Evolutionary conservation across 2,329 filamentous ascomycete species (phyloP).

Genomic region (Claviceps purpurea): DNA sequence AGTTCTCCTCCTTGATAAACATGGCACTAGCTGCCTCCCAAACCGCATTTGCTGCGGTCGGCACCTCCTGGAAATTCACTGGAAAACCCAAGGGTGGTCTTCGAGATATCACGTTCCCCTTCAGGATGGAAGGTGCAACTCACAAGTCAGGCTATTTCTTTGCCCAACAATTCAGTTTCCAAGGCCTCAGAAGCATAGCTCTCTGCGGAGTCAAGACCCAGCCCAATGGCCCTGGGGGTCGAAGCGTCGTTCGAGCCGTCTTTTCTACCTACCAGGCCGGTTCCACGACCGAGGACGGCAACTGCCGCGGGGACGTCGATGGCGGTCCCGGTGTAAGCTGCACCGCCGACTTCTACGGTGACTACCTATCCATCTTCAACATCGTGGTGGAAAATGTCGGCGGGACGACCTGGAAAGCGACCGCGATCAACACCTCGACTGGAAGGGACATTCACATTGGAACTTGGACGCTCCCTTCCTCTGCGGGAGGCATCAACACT

Average conservation of each 20-base stretch:
- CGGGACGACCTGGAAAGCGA: background rate
- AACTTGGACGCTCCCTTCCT: background rate
- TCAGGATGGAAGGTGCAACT: slow-evolving; percentile 9
- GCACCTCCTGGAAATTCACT: background rate
- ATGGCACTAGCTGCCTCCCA: background rate
- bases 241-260: background rate
- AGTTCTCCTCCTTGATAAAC: background rate
- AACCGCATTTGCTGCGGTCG: background rate
- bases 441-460: background rate
- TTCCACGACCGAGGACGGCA: background rate
- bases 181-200: background rate
- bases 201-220: background rate
- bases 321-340: background rate
- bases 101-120: slow-evolving; percentile 9
- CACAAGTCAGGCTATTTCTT: slow-evolving; percentile 12
- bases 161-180: slow-evolving; percentile 12
- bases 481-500: background rate
- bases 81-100: background rate
- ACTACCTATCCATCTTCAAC: background rate
- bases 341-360: background rate
- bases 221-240: background rate
- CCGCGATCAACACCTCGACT: background rate
- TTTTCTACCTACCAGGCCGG: background rate
- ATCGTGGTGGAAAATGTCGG: background rate
- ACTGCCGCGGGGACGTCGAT: background rate